These are phyloP conservation scores for Phytophthora europaea DNA, from an alignment of 352 stramenopile genomes.

Conservation along the genomic window DNA sequence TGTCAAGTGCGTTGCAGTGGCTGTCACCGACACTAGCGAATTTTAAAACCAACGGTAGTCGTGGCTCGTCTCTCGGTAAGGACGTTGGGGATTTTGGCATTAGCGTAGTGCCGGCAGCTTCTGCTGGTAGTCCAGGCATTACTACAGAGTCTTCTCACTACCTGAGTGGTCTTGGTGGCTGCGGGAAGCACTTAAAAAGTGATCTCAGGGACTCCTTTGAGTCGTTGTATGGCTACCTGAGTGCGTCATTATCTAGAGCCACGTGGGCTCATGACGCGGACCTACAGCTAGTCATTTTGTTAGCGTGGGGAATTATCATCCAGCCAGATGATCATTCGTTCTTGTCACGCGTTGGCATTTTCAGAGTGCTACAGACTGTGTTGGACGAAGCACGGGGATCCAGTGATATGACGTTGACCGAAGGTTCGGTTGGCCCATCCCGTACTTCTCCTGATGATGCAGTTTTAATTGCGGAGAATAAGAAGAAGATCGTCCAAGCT, in stretches of 20 bases:
- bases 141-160: constrained; percentile 69
- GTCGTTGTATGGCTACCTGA: constrained; percentile 83
- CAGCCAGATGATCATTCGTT: constrained; percentile 91
- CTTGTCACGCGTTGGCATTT: constrained; percentile 90
- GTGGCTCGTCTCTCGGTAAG: constrained; percentile 41
- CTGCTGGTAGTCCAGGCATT: constrained; percentile 24
- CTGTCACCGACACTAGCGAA: constrained; percentile 61
- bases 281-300: constrained; percentile 83
- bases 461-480: constrained; percentile 51
- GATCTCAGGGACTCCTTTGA: constrained; percentile 88
- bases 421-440: constrained; percentile 24
- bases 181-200: constrained; percentile 79
- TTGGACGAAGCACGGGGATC: constrained; percentile 84
- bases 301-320: constrained; percentile 91
- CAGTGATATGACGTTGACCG: constrained; percentile 43
- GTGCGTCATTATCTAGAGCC: constrained; percentile 81
- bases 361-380: constrained; percentile 91
- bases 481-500: constrained; percentile 89
- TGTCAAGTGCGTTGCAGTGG: constrained; percentile 82
- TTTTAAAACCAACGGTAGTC: constrained; percentile 36
- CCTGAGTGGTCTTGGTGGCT: constrained; percentile 79
- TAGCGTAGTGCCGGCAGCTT: constrained; percentile 34
- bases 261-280: constrained; percentile 86
- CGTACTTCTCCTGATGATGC: constrained; percentile 48
- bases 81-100: constrained; percentile 57